Evolutionary conservation across 805 yeast genomes (phyloP).

Genomic region (Candida succiphila): DNA sequence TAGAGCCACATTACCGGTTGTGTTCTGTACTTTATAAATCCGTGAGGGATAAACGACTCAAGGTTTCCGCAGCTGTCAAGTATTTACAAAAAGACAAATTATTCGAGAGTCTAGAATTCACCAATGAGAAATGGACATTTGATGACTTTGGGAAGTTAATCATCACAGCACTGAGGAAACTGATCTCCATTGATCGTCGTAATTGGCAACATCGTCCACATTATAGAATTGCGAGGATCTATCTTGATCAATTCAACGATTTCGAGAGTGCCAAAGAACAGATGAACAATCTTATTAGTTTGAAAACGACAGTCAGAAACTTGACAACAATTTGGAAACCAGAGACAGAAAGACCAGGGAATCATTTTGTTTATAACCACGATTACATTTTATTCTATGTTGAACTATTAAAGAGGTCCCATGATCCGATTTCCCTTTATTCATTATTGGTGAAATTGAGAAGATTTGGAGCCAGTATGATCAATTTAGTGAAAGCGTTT

Average conservation of each 20-base stretch:
- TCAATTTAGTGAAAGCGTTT: slow-evolving; percentile 55
- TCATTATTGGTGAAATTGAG: slow-evolving; percentile 66
- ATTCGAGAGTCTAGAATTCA: slow-evolving; percentile 7
- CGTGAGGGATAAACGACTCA: slow-evolving; percentile 27
- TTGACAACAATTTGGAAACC: slow-evolving; percentile 90
- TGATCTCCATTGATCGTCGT: slow-evolving; percentile 58
- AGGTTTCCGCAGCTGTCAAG: slow-evolving; percentile 26
- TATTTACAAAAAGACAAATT: slow-evolving; percentile 29
- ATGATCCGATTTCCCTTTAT: slow-evolving; percentile 51
- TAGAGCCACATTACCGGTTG: slow-evolving; percentile 73
- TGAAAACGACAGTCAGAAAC: slow-evolving; percentile 59
- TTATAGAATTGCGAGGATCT: slow-evolving; percentile 58
- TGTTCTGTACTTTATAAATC: slow-evolving; percentile 52
- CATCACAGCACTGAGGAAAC: slow-evolving; percentile 33
- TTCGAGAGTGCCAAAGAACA: slow-evolving; percentile 48
- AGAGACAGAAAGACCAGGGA: slow-evolving; percentile 84
- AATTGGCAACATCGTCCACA: slow-evolving; percentile 90
- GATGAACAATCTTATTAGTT: slow-evolving; percentile 50
- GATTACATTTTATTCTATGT: slow-evolving; percentile 61
- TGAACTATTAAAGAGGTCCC: slow-evolving; percentile 38
- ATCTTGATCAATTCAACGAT: slow-evolving; percentile 44
- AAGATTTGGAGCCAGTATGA: slow-evolving; percentile 68
- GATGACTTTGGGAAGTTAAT: slow-evolving; percentile 28
- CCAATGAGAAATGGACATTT: slow-evolving; percentile 9
- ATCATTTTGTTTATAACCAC: slow-evolving; percentile 71